Conservation (phyloP, 2,329 filamentous ascomycete species). For the Hypoxylon sp. region DNA sequence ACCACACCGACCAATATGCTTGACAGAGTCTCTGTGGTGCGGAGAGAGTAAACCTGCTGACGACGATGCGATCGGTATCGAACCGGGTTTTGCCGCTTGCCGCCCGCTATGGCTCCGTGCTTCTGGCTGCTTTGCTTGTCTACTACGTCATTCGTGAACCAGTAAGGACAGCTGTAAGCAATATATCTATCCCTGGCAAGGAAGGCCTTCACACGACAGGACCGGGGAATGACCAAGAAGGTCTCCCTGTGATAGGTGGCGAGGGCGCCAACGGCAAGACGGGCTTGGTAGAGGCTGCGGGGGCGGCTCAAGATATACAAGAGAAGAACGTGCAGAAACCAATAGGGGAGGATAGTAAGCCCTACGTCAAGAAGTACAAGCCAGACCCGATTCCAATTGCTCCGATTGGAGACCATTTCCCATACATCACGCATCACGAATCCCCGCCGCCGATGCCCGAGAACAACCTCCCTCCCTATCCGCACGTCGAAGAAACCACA, state of each 20-base stretch:
- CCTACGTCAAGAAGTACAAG: constrained; percentile 47
- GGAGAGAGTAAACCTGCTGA: constrained; percentile 40
- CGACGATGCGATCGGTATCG: constrained; percentile 42
- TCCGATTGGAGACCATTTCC: constrained; percentile 51
- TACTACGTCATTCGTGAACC: constrained; percentile 46
- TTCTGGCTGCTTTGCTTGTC: constrained; percentile 45
- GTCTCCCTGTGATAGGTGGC: constrained; percentile 8
- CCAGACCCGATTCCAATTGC: constrained; percentile 39
- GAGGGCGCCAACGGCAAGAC: constrained; percentile 6
- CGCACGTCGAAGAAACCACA: constrained; percentile 49
- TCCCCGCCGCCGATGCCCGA: constrained; percentile 43
- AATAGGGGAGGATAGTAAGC: constrained; percentile 15
- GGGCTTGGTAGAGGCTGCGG: constrained; percentile 24
- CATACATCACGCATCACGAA: constrained; percentile 46
- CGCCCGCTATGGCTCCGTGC: constrained; percentile 44
- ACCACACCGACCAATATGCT: constrained; percentile 40
- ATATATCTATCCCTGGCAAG: constrained; percentile 26
- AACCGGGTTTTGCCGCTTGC: constrained; percentile 44
- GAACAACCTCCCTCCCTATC: constrained; percentile 47
- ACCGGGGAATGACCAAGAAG: constrained; percentile 8
- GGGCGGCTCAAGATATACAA: constrained; percentile 30
- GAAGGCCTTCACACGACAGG: constrained; percentile 9
- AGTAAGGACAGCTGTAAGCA: constrained; percentile 27
- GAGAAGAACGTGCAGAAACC: constrained; percentile 38
- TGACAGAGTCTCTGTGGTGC: constrained; percentile 31